Percentiles rank a stretch among this genome's conserved stretches.
Conservation (phyloP, 768 basidiomycete species). For the Mycena capillaripes region DNA sequence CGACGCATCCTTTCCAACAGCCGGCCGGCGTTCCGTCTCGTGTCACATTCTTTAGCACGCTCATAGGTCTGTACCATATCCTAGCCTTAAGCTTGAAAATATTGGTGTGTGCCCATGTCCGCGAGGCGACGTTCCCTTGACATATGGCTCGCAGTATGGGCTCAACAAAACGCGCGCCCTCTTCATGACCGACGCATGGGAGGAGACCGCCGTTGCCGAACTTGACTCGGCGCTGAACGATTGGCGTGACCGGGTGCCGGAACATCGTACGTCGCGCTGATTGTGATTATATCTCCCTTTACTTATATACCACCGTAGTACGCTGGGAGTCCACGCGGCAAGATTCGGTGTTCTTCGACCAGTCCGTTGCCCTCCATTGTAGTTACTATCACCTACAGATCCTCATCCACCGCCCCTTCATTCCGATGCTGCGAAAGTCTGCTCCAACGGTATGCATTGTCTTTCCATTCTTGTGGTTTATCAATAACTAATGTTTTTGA, state of each 20-base stretch:
- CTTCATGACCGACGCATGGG: slow-evolving; percentile 65
- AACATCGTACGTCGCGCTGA: neutral
- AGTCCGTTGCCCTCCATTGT: slow-evolving; percentile 68
- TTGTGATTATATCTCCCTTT: too few species aligned
- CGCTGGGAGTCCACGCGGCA: slow-evolving; percentile 57
- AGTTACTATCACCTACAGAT: slow-evolving; percentile 70
- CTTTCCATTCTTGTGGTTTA: too few species aligned
- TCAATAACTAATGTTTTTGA: neutral
- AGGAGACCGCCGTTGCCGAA: slow-evolving; percentile 76
- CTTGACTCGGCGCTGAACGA: slow-evolving; percentile 82
- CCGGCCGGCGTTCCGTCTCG: slow-evolving; percentile 68
- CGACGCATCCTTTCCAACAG: slow-evolving; percentile 72
- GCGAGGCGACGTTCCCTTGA: neutral
- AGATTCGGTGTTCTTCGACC: slow-evolving; percentile 61
- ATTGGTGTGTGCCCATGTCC: slow-evolving; percentile 56
- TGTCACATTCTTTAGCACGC: slow-evolving; percentile 68
- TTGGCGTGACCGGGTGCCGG: slow-evolving; percentile 57
- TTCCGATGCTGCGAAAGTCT: slow-evolving; percentile 72
- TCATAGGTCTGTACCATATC: slow-evolving; percentile 70
- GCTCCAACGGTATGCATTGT: slow-evolving; percentile 35
- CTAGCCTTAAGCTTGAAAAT: slow-evolving; percentile 69
- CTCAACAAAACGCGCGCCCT: slow-evolving; percentile 72
- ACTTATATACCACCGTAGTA: slow-evolving; percentile 42
- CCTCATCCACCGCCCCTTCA: slow-evolving; percentile 83
- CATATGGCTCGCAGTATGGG: slow-evolving; percentile 61